phyloP scores from a whole-genome alignment of 1,284 basidiomycete species.

The Fomitopsis betulina region DNA sequence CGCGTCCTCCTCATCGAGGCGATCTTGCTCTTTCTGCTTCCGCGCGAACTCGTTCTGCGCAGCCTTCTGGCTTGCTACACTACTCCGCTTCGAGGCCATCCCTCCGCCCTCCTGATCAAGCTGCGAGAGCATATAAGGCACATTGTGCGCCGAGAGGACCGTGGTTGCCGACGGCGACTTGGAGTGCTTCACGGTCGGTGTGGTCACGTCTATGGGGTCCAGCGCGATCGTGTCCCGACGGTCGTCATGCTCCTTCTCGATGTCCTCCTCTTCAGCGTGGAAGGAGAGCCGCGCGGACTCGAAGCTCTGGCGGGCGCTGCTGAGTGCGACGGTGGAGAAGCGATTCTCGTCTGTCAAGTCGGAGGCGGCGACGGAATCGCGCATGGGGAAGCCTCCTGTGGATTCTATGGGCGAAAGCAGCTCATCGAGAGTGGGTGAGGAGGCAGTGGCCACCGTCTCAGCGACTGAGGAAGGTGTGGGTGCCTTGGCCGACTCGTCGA shows the following conservation, averaged over 20 bases:
- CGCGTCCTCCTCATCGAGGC: constrained; percentile 28
- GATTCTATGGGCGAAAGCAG: constrained; percentile 36
- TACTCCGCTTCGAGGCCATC: constrained; percentile 32
- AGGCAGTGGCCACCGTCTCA: neutral
- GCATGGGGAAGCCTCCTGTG: constrained; percentile 18
- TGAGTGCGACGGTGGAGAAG: constrained; percentile 53
- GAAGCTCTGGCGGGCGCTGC: constrained; percentile 31
- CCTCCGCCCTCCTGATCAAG: constrained; percentile 41
- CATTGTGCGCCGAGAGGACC: constrained; percentile 45
- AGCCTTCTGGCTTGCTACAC: constrained; percentile 60
- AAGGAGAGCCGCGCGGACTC: constrained; percentile 17
- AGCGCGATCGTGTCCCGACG: constrained; percentile 15
- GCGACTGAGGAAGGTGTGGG: neutral
- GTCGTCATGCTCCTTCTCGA: constrained; percentile 16
- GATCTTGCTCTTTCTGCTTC: constrained; percentile 42
- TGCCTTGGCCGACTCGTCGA: neutral
- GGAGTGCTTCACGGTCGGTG: constrained; percentile 39
- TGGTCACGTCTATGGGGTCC: constrained; percentile 1
- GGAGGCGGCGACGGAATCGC: constrained; percentile 46
- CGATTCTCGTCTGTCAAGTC: constrained; percentile 60
- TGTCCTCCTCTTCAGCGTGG: constrained; percentile 9
- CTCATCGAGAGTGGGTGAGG: constrained; percentile 29
- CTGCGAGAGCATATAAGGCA: constrained; percentile 47
- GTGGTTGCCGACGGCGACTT: constrained; percentile 62
- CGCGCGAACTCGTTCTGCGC: constrained; percentile 68